Evolutionary conservation across 2,329 filamentous ascomycete species (phyloP).

Genomic region (Pseudogymnoascus sp.): DNA sequence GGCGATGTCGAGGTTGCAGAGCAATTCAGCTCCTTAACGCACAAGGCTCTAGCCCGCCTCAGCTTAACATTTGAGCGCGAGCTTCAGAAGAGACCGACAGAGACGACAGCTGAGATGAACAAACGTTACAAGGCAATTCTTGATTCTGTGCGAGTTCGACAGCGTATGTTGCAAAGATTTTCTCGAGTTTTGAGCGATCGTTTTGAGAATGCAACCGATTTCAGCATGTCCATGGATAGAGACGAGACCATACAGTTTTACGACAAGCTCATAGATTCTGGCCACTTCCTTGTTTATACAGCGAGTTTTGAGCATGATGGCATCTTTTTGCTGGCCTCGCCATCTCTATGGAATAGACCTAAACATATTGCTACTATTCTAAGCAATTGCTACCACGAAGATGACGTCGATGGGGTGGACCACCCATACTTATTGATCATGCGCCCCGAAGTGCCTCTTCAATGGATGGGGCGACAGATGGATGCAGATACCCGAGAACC

Average conservation of each 20-base stretch:
- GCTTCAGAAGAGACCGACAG: conserved; percentile 73
- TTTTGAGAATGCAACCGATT: conserved; percentile 95
- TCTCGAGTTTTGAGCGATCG: conserved; percentile 82
- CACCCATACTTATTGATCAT: conserved; percentile 83
- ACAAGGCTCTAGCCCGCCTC: conserved; percentile 81
- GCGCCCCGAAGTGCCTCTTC: conserved; percentile 67
- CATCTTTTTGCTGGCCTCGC: conserved; percentile 77
- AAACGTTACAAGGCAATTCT: conserved; percentile 93
- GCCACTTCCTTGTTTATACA: conserved; percentile 80
- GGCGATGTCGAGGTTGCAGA: conserved; percentile 96
- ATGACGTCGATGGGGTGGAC: conserved; percentile 64
- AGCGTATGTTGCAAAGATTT: conserved; percentile 94
- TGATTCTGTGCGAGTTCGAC: conserved; percentile 90
- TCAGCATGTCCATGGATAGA: conserved; percentile 66
- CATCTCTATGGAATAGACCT: conserved; percentile 63
- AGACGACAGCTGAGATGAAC: conserved; percentile 81
- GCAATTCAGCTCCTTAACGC: conserved; percentile 90
- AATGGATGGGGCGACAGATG: conserved; percentile 75
- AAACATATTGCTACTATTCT: conserved; percentile 82
- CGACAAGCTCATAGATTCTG: conserved; percentile 69
- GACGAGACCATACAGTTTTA: conserved; percentile 66
- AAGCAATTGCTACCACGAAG: conserved; percentile 65
- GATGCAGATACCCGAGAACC: conserved; percentile 65
- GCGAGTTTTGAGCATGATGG: conserved; percentile 63
- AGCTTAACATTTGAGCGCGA: conserved; percentile 90